A percentile compares a stretch with the other conserved stretches of the same genome.
These are phyloP conservation scores for Plectranthus barbatus DNA, from an alignment of 257 asterid genomes.

Conservation along the genomic window DNA sequence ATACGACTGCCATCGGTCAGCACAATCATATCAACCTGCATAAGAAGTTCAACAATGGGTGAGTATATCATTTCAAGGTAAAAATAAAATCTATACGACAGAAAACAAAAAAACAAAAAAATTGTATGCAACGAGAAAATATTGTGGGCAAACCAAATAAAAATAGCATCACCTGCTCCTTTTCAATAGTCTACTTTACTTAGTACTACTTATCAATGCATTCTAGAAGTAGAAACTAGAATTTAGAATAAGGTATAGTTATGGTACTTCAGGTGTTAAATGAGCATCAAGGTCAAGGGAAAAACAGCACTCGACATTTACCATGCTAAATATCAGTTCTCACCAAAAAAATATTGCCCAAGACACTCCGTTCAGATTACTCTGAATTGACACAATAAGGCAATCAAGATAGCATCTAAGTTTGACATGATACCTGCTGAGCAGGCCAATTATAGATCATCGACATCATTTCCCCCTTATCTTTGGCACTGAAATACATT, in stretches of 20 bases:
- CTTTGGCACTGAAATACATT: conserved; percentile 98
- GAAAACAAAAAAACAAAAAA: not conserved
- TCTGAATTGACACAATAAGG: not conserved
- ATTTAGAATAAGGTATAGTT: not conserved
- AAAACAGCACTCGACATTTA: not conserved
- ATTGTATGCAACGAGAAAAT: not conserved
- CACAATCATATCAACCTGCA: conserved; percentile 98
- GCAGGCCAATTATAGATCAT: conserved; percentile 99
- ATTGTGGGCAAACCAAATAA: not conserved
- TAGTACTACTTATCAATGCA: not conserved
- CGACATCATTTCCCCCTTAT: conserved; percentile 99
- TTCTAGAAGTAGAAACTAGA: not conserved
- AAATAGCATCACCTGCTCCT: not conserved
- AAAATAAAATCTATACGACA: not conserved
- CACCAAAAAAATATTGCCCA: not conserved
- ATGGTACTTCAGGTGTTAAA: not conserved
- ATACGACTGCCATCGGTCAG: conserved; percentile 98
- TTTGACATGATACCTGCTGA: conserved; percentile 46
- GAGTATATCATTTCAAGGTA: conserved; percentile 1
- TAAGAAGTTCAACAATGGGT: conserved; percentile 8
- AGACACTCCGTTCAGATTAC: not conserved
- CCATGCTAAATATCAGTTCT: not conserved
- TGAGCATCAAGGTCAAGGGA: not conserved
- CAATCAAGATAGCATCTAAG: conserved; percentile 3
- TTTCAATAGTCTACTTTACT: not conserved